A percentile compares a stretch with the other conserved stretches of the same genome.
phyloP scores from a whole-genome alignment of 2,329 filamentous ascomycete genomes.

The Pseudogymnoascus sp. region DNA sequence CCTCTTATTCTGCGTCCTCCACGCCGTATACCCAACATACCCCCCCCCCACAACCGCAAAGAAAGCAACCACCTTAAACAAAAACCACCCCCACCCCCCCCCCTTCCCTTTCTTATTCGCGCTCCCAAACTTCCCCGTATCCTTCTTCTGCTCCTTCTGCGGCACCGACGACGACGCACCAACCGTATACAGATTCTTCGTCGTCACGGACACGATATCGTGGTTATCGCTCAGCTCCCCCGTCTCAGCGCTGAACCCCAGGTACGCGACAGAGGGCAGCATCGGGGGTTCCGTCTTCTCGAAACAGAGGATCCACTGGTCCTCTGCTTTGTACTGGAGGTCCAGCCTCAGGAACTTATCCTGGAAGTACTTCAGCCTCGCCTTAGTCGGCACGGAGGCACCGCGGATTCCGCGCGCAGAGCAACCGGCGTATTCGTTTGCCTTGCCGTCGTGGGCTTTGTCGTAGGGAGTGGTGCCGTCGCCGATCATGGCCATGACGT shows the following conservation, averaged over 20 bases:
- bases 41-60: slow-evolving; percentile 58
- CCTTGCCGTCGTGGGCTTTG: slow-evolving; percentile 89
- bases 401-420: slow-evolving; percentile 87
- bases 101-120: slow-evolving; percentile 16
- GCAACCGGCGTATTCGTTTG: slow-evolving; percentile 86
- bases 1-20: slow-evolving; percentile 42
- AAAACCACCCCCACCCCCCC: slow-evolving; percentile 56
- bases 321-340: slow-evolving; percentile 85
- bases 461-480: slow-evolving; percentile 86
- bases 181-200: slow-evolving; percentile 73
- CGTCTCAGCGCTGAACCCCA: slow-evolving; percentile 79
- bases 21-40: slow-evolving; percentile 82
- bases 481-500: slow-evolving; percentile 96
- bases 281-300: slow-evolving; percentile 60
- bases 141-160: slow-evolving; percentile 17
- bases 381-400: slow-evolving; percentile 69
- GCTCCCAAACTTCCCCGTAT: slow-evolving; percentile 12
- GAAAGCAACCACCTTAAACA: slow-evolving; percentile 78
- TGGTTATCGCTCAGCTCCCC: slow-evolving; percentile 96
- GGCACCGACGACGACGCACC: slow-evolving; percentile 13
- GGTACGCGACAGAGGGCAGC: slow-evolving; percentile 68
- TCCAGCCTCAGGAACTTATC: slow-evolving; percentile 87
- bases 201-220: slow-evolving; percentile 81
- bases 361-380: slow-evolving; percentile 90
- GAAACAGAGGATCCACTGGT: slow-evolving; percentile 87